A percentile compares a stretch with the other conserved stretches of the same genome.
Conservation (phyloP, 768 basidiomycete species). For the Tremella mesenterica region DNA sequence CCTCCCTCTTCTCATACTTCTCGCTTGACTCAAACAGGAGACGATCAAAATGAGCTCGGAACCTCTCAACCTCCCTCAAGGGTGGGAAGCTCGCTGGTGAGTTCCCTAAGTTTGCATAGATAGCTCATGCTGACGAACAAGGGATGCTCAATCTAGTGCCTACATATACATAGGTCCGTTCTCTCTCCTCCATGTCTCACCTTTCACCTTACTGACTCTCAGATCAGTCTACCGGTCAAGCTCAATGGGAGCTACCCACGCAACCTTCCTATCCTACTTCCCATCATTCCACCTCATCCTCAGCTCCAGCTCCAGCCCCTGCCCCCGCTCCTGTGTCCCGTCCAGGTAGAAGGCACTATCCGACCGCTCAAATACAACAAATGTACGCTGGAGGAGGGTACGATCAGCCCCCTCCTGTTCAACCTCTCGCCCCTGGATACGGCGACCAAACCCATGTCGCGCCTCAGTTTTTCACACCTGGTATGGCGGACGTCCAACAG, state of each 20-base stretch:
- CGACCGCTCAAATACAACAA: slow-evolving; percentile 71
- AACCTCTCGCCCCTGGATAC: slow-evolving; percentile 44
- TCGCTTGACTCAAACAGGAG: too few relatives aligned
- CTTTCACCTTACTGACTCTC: slow-evolving; percentile 19
- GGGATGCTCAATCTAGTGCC: slow-evolving; percentile 70
- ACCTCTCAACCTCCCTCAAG: slow-evolving; percentile 57
- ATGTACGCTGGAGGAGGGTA: slow-evolving; percentile 49
- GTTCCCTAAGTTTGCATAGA: neutral
- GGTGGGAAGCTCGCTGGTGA: slow-evolving; percentile 82
- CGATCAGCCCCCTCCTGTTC: slow-evolving; percentile 47
- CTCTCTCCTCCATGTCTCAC: too few relatives aligned
- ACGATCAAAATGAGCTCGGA: slow-evolving; percentile 10
- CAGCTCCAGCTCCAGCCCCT: slow-evolving; percentile 48
- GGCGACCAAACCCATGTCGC: slow-evolving; percentile 18
- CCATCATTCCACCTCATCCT: slow-evolving; percentile 32
- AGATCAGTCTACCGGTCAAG: slow-evolving; percentile 67
- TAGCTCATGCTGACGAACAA: slow-evolving; percentile 41
- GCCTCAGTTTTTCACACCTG: slow-evolving; percentile 39
- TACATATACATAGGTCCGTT: slow-evolving; percentile 61
- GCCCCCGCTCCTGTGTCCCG: slow-evolving; percentile 46
- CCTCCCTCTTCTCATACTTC: too few relatives aligned
- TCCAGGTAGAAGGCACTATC: slow-evolving; percentile 79
- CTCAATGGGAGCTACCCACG: slow-evolving; percentile 80
- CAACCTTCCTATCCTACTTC: slow-evolving; percentile 39
- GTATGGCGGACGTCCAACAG: slow-evolving; percentile 16